Base-by-base conservation (phyloP, 257 asterid genomes). In the Nicotiana attenuata region DNA sequence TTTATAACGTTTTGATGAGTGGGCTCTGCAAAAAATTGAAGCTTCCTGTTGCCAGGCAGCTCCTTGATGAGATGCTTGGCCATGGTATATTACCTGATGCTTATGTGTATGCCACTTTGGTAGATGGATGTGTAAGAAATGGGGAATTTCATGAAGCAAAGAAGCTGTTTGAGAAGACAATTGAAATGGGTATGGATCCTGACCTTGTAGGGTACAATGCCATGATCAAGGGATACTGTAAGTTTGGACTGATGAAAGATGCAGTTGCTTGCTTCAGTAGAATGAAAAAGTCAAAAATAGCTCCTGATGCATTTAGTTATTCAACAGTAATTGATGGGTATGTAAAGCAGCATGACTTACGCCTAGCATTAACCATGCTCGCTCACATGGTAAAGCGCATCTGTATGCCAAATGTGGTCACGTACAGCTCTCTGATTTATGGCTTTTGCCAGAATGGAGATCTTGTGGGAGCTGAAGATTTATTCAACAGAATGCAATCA, bases 171-270 rank as follows among this genome's bases (percentile, higher is more conserved):
- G 89, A 90, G 45, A 84, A 87, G 61, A 85, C 93, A 57, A 77
- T 82, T 52, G 83, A 82, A 65, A 85, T 55, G 16, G 97, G 94
- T 80, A 41, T 89, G 75, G 84, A 90, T 89, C 94, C 90, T 53
- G 98, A 94, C 80, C 86, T 91, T 57, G 98, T 94, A 59, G 96
- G 90, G 71, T 93, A 91, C 82, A 94, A 94, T 85, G 94, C 97
- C 80, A 90, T 96, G 97, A 90, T 96, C 52, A 96, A 96, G 87
- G 99, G 98, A 76, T 92, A 86, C 86, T 93, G 98, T 81, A 93
- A 89, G 81, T 85, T 85, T 83, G 97, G 98, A 85, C 80, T 81
- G 93, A 83, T 96, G 90, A 87, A 83, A 75, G 94, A 92, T 55
- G 97, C 97, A 63, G 85, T 94, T 78, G 78, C 83, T 76, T 92